Base-by-base conservation (phyloP, 2,329 filamentous ascomycete species). In the Fusarium palustre region DNA sequence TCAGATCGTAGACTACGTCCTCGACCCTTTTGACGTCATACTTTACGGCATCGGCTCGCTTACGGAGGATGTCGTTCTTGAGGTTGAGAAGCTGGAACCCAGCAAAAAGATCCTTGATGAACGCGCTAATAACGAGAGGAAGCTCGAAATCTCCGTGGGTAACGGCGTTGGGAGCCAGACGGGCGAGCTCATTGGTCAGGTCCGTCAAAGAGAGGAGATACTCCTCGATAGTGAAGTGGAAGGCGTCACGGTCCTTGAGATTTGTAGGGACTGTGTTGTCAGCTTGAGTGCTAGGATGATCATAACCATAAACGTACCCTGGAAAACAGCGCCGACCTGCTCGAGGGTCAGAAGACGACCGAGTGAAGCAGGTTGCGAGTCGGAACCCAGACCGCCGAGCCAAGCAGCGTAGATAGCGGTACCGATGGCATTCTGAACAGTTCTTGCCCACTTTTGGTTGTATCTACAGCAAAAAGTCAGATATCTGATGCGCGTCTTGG, bases 21-120 rank as follows among this genome's bases (percentile, higher is more conserved):
- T 99, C 96, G 15, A 97, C 93, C 79, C 97, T 95, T 86, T 98
- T 99, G 76, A 99, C 93, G 75, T 92, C 91, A 78, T 99, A 99
- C 85, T 99, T 99, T 80, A 99, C 92, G 7, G 91, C 92, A 81
- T 99, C 96, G 58, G 93, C 93, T 66, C 93, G 87, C 82, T 94
- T 93, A 63, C 96, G 88, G 76, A 99, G 81, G 24, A 90, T 90
- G 79, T 99, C 96, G 76, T 99, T 99, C 86, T 98, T 98, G 73
- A 99, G 85, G 79, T 99, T 99, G 71, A 99, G 87, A 71, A 98
- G 88, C 86, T 98, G 96, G 82, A 99, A 99, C 18, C 95, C 96
- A 4, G 94, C 93, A 75, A 97, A 95, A 38, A 99, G 82, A 77
- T 98, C 94, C 83, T 97, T 97, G 83, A 97, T 90, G 78, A 98